Percentiles rank a stretch among this genome's conserved stretches.
Evolutionary conservation across 129 eudicot genomes (phyloP).

Genomic region (Artemisia annua): DNA sequence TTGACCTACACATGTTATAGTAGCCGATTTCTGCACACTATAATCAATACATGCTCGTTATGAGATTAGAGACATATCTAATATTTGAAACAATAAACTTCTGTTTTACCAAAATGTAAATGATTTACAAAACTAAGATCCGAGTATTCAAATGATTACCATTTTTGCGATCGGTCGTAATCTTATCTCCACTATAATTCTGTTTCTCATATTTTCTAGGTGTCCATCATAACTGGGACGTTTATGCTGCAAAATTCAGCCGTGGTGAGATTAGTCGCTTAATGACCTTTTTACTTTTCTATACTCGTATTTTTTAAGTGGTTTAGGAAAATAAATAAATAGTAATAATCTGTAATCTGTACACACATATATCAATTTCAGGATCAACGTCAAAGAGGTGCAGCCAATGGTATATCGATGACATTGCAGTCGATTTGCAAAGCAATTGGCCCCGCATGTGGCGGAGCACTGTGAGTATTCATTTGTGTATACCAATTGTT

Average conservation of each 20-base stretch:
- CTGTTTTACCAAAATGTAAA: too few relatives aligned
- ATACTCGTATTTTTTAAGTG: neutral
- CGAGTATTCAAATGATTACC: neutral
- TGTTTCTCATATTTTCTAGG: conserved; percentile 32
- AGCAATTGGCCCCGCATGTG: conserved; percentile 76
- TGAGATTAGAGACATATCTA: too few relatives aligned
- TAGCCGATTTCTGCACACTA: neutral
- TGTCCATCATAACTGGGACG: conserved; percentile 54
- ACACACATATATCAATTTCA: conserved; percentile 20
- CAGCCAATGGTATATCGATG: conserved; percentile 85
- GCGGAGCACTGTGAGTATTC: conserved; percentile 72
- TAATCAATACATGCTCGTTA: neutral
- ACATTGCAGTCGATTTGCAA: conserved; percentile 67
- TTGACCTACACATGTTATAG: neutral
- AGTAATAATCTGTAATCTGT: neutral
- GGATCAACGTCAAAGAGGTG: conserved; percentile 92
- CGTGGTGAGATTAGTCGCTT: conserved; percentile 53
- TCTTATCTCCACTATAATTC: neutral
- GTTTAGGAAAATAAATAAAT: neutral
- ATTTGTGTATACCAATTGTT: neutral
- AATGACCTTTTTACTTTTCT: too few relatives aligned
- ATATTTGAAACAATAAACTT: too few relatives aligned
- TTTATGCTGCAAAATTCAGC: conserved; percentile 78
- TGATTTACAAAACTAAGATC: neutral
- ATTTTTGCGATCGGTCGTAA: neutral